Conservation (phyloP, 164 flowering plant species). For the Chloranthus sessilifolius region DNA sequence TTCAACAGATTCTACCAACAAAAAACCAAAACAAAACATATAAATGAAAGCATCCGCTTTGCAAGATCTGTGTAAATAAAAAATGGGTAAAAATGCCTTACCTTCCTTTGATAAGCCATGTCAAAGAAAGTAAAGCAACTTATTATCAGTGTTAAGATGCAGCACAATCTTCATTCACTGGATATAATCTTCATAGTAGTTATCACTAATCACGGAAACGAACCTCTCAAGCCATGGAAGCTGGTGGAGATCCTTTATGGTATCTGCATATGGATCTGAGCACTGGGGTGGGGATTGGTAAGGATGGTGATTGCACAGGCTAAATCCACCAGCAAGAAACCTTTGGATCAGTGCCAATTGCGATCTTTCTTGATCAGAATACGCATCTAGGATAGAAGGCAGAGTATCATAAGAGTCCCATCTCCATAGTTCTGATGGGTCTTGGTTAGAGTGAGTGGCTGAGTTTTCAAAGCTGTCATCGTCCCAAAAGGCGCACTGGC, state of each 20-base stretch:
- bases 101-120: no score
- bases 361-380: constrained; percentile 84
- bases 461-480: constrained; percentile 39
- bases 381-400: constrained; percentile 60
- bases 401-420: constrained; percentile 79
- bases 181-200: constrained; percentile 72
- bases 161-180: constrained; percentile 29
- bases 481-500: constrained; percentile 82
- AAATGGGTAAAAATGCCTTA: no score
- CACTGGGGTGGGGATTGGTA: constrained; percentile 74
- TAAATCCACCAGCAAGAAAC: constrained; percentile 84
- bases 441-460: constrained; percentile 30
- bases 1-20: no score
- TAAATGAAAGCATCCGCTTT: no score
- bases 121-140: no score
- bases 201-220: constrained; percentile 89
- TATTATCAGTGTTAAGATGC: background rate
- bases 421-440: constrained; percentile 63
- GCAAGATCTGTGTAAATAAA: no score
- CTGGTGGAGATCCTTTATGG: constrained; percentile 92
- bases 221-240: constrained; percentile 98
- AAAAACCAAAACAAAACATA: no score
- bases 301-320: constrained; percentile 61
- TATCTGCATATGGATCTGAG: constrained; percentile 75
- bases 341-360: constrained; percentile 83